These are phyloP conservation scores for Cotoneaster glaucophyllus DNA, from an alignment of 306 rosid genomes.

Conservation along the genomic window DNA sequence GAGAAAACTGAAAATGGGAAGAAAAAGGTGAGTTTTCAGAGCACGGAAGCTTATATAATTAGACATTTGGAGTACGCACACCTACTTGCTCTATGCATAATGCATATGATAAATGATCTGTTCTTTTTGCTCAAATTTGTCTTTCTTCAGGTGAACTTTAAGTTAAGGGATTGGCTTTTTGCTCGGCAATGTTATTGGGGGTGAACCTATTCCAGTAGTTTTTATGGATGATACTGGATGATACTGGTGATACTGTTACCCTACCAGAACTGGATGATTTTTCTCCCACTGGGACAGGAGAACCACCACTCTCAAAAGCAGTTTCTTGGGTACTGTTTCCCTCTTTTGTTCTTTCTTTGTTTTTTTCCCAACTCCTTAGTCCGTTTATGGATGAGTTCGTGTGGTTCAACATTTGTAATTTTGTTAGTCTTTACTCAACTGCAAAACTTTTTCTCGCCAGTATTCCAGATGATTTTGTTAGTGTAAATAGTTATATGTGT, in stretches of 20 bases:
- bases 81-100: not conserved
- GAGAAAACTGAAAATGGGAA: conserved; percentile 78
- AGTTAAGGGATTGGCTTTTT: conserved; percentile 99
- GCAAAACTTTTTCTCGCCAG: not conserved
- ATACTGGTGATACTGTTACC: no score
- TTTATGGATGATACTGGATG: conserved; percentile 66
- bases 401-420: not conserved
- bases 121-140: conserved; percentile 8
- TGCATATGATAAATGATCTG: conserved; percentile 14
- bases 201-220: conserved; percentile 95
- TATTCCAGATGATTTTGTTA: not conserved
- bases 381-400: not conserved
- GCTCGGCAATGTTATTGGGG: conserved; percentile 99
- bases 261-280: conserved; percentile 96
- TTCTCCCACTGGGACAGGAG: conserved; percentile 94
- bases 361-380: not conserved
- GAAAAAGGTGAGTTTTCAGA: conserved; percentile 55
- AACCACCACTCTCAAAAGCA: conserved; percentile 89
- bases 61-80: not conserved
- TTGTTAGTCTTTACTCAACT: not conserved
- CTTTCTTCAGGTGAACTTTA: conserved; percentile 71
- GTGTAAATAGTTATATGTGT: not conserved
- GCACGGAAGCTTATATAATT: conserved; percentile 11
- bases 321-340: conserved; percentile 62
- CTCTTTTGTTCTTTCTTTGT: not conserved